phyloP scores from a whole-genome alignment of 371 early-diverging fungal species.

The Lichtheimia ornata region DNA sequence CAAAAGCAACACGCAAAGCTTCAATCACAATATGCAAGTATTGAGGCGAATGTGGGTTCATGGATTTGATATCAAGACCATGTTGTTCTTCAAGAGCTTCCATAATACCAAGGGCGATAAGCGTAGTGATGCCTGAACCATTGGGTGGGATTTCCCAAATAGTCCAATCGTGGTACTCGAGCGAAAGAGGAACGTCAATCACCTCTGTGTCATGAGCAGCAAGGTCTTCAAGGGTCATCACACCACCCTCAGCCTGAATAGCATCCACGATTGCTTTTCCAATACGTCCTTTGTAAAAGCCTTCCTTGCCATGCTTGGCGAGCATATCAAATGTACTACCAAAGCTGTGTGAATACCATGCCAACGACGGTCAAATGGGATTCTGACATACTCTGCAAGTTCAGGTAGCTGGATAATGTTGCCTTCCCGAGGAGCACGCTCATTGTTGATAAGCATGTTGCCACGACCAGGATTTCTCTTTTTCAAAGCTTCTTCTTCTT shows the following conservation, averaged over 20 bases:
- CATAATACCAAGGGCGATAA: slow-evolving; percentile 75
- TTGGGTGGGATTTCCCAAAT: slow-evolving; percentile 83
- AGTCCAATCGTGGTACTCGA: slow-evolving; percentile 65
- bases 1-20: slow-evolving; percentile 74
- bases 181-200: slow-evolving; percentile 61
- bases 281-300: slow-evolving; percentile 83
- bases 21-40: slow-evolving; percentile 74
- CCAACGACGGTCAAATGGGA: background rate
- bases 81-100: slow-evolving; percentile 56
- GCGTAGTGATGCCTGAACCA: slow-evolving; percentile 74
- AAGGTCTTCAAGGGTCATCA: slow-evolving; percentile 76
- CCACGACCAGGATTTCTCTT: slow-evolving; percentile 41
- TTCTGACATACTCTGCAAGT: slow-evolving; percentile 57
- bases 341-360: background rate
- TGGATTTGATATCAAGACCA: slow-evolving; percentile 32
- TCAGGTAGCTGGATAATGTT: slow-evolving; percentile 65
- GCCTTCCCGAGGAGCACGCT: slow-evolving; percentile 62
- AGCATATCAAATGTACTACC: slow-evolving; percentile 61
- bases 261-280: slow-evolving; percentile 74
- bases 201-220: slow-evolving; percentile 57
- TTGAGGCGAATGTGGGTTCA: slow-evolving; percentile 60
- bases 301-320: slow-evolving; percentile 66
- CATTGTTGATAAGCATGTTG: slow-evolving; percentile 63
- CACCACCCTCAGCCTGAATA: slow-evolving; percentile 66
- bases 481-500: slow-evolving; percentile 41